These are phyloP conservation scores for Ampelomyces quisqualis DNA, from an alignment of 2,329 filamentous ascomycete species.

Conservation along the genomic window DNA sequence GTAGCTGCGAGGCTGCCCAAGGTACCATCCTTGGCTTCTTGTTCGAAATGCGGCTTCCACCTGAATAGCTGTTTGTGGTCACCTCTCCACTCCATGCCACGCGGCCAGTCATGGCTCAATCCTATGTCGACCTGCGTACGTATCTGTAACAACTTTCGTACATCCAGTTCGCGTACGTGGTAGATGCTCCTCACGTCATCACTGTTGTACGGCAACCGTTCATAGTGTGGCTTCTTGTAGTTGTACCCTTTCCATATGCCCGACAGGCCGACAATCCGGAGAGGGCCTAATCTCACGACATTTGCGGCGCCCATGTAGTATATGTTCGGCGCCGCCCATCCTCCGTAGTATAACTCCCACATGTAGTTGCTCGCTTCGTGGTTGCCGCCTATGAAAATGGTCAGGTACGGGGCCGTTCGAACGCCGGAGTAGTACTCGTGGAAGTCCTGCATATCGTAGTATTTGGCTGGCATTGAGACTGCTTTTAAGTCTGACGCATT, in stretches of 20 bases:
- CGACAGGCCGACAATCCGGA: slow-evolving; percentile 85
- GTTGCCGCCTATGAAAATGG: slow-evolving; percentile 90
- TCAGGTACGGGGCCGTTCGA: slow-evolving; percentile 78
- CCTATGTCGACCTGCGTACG: slow-evolving; percentile 88
- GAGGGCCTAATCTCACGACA: slow-evolving; percentile 75
- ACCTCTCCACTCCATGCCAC: slow-evolving; percentile 76
- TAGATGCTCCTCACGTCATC: slow-evolving; percentile 81
- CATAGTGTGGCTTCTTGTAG: slow-evolving; percentile 79
- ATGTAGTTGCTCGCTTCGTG: slow-evolving; percentile 91
- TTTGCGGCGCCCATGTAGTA: slow-evolving; percentile 96
- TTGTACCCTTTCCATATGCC: slow-evolving; percentile 95
- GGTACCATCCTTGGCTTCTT: slow-evolving; percentile 72
- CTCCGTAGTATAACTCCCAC: slow-evolving; percentile 92
- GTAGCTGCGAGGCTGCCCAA: slow-evolving; percentile 79
- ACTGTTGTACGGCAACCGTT: slow-evolving; percentile 79
- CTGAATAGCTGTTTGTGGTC: slow-evolving; percentile 67
- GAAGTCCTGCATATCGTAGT: slow-evolving; percentile 85
- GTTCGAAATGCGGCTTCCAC: slow-evolving; percentile 71
- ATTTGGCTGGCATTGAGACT: slow-evolving; percentile 88
- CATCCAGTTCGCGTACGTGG: slow-evolving; percentile 84
- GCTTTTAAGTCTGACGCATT: slow-evolving; percentile 84
- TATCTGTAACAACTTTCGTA: slow-evolving; percentile 83
- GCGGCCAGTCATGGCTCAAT: slow-evolving; percentile 94
- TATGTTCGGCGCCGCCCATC: slow-evolving; percentile 95
- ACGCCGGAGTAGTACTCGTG: slow-evolving; percentile 87